Conservation (phyloP, 1,284 basidiomycete species). For the Veloboletus limbatus region DNA sequence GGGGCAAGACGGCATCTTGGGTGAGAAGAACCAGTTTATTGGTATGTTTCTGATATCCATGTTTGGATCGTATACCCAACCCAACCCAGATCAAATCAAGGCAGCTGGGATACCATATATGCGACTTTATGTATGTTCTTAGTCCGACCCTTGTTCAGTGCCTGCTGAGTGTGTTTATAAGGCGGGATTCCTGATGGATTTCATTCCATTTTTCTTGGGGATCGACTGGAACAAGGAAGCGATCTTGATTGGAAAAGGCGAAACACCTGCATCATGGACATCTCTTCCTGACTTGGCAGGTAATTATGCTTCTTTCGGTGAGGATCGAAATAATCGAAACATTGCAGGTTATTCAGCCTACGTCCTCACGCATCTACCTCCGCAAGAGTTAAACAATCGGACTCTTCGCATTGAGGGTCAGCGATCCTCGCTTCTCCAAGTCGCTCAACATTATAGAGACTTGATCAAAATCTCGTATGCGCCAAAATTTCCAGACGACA, state of each 20-base stretch:
- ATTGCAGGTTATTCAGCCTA: conserved; percentile 30
- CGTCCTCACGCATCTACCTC: conserved; percentile 28
- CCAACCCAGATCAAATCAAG: conserved; percentile 17
- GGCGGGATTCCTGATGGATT: conserved; percentile 20
- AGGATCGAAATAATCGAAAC: neutral
- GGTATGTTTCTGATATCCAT: conserved; percentile 9
- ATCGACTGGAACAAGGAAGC: conserved; percentile 23
- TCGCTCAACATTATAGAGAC: conserved; percentile 12
- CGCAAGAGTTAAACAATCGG: conserved; percentile 22
- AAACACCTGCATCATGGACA: conserved; percentile 29
- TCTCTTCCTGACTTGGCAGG: conserved; percentile 29
- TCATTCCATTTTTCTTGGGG: conserved; percentile 18
- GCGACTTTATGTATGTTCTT: conserved; percentile 28
- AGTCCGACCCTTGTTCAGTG: neutral
- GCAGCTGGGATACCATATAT: conserved; percentile 26
- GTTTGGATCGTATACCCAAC: neutral
- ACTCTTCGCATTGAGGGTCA: conserved; percentile 35
- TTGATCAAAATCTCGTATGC: conserved; percentile 7
- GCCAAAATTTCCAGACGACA: conserved; percentile 9
- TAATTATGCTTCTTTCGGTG: neutral
- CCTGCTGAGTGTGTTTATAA: conserved; percentile 4
- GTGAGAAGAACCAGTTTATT: conserved; percentile 17
- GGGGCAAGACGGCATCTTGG: conserved; percentile 19
- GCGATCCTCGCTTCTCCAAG: conserved; percentile 14
- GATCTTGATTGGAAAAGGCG: conserved; percentile 28